Conservation (phyloP, 441 rosid genomes). For the Populus trichocarpa region DNA sequence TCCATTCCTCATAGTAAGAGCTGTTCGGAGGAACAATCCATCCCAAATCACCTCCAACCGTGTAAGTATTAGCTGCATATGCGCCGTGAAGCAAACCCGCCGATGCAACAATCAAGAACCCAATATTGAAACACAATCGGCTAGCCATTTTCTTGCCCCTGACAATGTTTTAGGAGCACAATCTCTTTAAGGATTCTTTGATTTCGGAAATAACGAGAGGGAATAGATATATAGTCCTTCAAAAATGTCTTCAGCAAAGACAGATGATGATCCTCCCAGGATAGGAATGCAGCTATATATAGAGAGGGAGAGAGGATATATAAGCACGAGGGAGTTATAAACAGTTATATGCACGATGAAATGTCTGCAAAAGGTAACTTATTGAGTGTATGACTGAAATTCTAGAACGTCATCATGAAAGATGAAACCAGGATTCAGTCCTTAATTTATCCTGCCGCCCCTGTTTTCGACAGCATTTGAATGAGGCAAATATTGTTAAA, state of each 20-base stretch:
- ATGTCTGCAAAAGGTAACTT: no score
- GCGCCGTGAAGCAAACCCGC: background rate
- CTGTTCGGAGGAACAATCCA: slow-evolving; percentile 10
- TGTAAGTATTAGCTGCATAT: slow-evolving; percentile 6
- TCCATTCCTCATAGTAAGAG: slow-evolving; percentile 25
- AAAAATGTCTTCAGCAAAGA: background rate
- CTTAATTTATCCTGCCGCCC: background rate
- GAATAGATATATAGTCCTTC: background rate
- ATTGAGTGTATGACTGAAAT: no score
- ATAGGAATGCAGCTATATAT: background rate
- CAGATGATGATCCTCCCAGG: background rate
- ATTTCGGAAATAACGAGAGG: no score
- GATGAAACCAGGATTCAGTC: background rate
- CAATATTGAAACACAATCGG: no score
- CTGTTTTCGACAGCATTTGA: no score
- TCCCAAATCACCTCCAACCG: slow-evolving; percentile 7
- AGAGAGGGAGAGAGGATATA: background rate
- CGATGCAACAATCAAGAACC: background rate
- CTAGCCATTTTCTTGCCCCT: no score
- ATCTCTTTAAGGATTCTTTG: no score
- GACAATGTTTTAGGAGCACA: no score
- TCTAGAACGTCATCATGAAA: background rate
- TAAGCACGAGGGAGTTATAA: background rate
- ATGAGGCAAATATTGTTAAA: no score
- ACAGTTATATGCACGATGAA: no score